Evolutionary conservation across 495 filamentous ascomycete species (phyloP).

Genomic region (Podospora pseudoanserina): DNA sequence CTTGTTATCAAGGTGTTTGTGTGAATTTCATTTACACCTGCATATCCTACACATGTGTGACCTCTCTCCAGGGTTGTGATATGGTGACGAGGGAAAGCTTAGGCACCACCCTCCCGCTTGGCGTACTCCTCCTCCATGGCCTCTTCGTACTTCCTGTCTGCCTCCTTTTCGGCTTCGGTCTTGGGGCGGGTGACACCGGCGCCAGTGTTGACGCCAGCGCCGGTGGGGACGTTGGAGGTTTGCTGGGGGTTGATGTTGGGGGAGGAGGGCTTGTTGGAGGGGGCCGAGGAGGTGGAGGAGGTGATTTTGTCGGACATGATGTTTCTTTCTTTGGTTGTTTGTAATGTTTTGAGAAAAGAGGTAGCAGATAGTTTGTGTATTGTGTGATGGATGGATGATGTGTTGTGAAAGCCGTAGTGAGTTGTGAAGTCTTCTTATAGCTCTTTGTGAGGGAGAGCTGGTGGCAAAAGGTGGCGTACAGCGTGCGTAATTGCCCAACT

Average conservation of each 20-base stretch:
- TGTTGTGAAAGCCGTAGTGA: neutral
- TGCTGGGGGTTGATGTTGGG: neutral
- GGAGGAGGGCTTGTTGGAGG: neutral
- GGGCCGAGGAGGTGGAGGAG: slow-evolving; percentile 1
- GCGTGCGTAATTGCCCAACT: neutral
- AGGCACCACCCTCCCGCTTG: slow-evolving; percentile 71
- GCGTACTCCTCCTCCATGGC: slow-evolving; percentile 76
- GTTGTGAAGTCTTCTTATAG: neutral
- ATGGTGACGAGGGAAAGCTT: slow-evolving; percentile 3
- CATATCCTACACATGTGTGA: no score
- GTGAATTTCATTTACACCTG: no score
- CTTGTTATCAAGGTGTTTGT: no score
- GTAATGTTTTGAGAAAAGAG: neutral
- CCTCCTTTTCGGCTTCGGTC: slow-evolving; percentile 47
- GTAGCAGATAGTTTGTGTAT: neutral
- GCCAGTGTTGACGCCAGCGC: slow-evolving; percentile 40
- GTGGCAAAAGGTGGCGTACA: slow-evolving; percentile 5
- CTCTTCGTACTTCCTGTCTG: slow-evolving; percentile 63
- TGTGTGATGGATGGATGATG: neutral
- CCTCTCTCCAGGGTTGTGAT: no score
- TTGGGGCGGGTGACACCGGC: slow-evolving; percentile 37
- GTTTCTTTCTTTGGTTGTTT: slow-evolving; percentile 7
- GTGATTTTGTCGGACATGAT: slow-evolving; percentile 1
- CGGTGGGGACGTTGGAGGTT: slow-evolving; percentile 18
- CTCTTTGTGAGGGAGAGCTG: neutral